Evolutionary conservation across 225 moss, liverwort and hornwort species (phyloP).

Genomic region (Physcomitrium patens): DNA sequence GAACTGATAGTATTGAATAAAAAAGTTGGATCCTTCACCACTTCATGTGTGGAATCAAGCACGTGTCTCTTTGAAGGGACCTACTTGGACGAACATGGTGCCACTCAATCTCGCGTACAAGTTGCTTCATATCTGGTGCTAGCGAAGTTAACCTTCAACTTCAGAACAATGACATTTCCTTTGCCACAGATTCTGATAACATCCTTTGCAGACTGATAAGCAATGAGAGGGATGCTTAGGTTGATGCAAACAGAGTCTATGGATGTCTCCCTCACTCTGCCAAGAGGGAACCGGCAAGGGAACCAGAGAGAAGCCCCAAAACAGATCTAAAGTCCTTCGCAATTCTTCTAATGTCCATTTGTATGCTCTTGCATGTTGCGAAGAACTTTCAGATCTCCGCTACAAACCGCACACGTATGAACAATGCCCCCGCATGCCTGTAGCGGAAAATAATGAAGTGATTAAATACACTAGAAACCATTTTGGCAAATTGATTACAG

Average conservation of each 20-base stretch:
- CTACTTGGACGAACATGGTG: too few species aligned
- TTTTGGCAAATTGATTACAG: background rate
- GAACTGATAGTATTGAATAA: too few species aligned
- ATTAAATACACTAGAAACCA: background rate
- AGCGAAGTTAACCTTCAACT: too few species aligned
- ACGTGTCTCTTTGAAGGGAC: too few species aligned
- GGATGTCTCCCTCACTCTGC: slow-evolving; percentile 28
- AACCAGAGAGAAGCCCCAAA: slow-evolving; percentile 50
- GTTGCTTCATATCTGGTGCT: too few species aligned
- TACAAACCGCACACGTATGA: slow-evolving; percentile 56
- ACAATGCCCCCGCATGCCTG: slow-evolving; percentile 58
- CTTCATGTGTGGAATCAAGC: too few species aligned
- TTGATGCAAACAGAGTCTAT: slow-evolving; percentile 18
- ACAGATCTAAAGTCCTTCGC: slow-evolving; percentile 53
- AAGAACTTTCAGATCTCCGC: slow-evolving; percentile 54
- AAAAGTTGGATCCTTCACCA: too few species aligned
- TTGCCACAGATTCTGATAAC: too few species aligned
- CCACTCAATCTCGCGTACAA: too few species aligned
- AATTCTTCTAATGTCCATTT: slow-evolving; percentile 44
- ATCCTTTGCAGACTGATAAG: too few species aligned
- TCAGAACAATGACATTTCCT: too few species aligned
- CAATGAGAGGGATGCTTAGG: too few species aligned
- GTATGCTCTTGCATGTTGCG: slow-evolving; percentile 52
- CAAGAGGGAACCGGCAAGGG: background rate
- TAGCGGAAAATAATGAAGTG: background rate